A percentile compares a stretch with the other conserved stretches of the same genome.
These are phyloP conservation scores for Phytophthora ramorum DNA, from an alignment of 352 stramenopile genomes.

Conservation along the genomic window DNA sequence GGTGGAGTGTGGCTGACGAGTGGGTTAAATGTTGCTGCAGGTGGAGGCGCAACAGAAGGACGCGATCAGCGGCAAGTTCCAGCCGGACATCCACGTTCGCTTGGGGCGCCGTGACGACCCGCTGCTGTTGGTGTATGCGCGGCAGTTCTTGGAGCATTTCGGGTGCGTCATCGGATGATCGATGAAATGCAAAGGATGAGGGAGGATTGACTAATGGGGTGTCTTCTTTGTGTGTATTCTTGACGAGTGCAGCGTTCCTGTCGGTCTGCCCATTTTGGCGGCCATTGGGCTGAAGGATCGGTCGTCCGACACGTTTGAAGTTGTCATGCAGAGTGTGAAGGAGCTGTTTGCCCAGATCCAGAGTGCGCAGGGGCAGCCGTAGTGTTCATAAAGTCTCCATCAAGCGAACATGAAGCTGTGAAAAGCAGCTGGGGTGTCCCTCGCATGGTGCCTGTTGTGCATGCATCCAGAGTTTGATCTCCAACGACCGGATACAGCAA, in stretches of 20 bases:
- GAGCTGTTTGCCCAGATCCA: conserved; percentile 46
- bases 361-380: conserved; percentile 17
- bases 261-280: conserved; percentile 71
- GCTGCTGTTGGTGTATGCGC: conserved; percentile 82
- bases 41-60: conserved; percentile 80
- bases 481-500: too few species aligned
- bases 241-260: conserved; percentile 47
- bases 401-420: conserved; percentile 2
- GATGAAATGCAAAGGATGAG: too few species aligned
- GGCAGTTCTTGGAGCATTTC: conserved; percentile 87
- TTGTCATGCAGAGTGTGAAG: conserved; percentile 73
- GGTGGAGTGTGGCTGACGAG: background rate
- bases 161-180: conserved; percentile 47
- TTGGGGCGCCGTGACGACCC: conserved; percentile 82
- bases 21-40: conserved; percentile 30
- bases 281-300: conserved; percentile 83
- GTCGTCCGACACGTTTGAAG: conserved; percentile 74
- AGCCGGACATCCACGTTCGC: conserved; percentile 79
- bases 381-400: conserved; percentile 2
- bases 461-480: background rate
- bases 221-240: background rate
- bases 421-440: background rate
- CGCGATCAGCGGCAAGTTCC: conserved; percentile 79
- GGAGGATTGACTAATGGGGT: background rate
- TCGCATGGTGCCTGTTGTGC: background rate